phyloP scores from a whole-genome alignment of 495 filamentous ascomycete genomes.

The Tuber aestivum region DNA sequence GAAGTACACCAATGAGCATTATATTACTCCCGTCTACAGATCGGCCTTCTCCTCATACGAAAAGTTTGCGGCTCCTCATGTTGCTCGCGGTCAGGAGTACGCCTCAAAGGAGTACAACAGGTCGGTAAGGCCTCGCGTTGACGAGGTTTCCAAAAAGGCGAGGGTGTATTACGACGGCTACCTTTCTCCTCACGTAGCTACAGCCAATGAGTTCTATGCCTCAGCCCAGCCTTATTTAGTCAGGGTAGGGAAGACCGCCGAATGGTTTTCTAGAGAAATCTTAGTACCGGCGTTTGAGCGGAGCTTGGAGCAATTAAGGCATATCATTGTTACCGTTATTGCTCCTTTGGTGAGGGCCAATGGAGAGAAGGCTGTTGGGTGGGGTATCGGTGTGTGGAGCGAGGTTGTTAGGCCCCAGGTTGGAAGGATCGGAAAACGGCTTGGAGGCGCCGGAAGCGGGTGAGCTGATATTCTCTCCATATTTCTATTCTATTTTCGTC shows the following conservation, averaged over 20 bases:
- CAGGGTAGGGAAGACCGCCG: constrained; percentile 54
- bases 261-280: constrained; percentile 62
- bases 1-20: constrained; percentile 44
- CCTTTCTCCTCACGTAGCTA: constrained; percentile 68
- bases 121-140: constrained; percentile 65
- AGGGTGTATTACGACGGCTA: constrained; percentile 61
- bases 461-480: constrained; percentile 35
- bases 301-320: constrained; percentile 55
- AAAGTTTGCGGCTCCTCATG: constrained; percentile 70
- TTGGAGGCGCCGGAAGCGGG: constrained; percentile 52
- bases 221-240: constrained; percentile 65
- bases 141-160: constrained; percentile 55
- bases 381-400: constrained; percentile 41
- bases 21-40: constrained; percentile 31
- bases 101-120: constrained; percentile 69
- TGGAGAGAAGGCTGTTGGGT: constrained; percentile 41
- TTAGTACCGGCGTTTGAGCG: constrained; percentile 69
- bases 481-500: constrained; percentile 11
- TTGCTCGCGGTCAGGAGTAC: constrained; percentile 60
- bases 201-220: constrained; percentile 44
- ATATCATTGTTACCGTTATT: constrained; percentile 62
- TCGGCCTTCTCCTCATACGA: constrained; percentile 48
- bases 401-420: constrained; percentile 80
- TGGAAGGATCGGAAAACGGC: constrained; percentile 78
- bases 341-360: constrained; percentile 57